Percentiles rank a stretch among this genome's conserved stretches.
Evolutionary conservation across 2,329 filamentous ascomycete species (phyloP).

Genomic region (Didymella sp.): DNA sequence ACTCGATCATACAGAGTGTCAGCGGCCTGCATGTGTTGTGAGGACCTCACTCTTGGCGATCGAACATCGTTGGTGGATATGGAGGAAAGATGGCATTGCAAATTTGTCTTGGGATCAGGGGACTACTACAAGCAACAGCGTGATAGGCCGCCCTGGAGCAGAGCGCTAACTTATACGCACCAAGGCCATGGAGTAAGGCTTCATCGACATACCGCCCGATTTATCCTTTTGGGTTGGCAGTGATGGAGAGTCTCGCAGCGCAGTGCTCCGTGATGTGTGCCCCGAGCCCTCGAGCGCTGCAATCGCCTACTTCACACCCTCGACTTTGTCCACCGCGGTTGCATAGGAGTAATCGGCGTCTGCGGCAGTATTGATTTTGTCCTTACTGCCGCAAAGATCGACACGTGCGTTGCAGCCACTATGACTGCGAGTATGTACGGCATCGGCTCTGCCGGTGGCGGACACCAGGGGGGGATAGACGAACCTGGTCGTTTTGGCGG

Average conservation of each 20-base stretch:
- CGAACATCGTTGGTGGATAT: background rate
- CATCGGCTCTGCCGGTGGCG: background rate
- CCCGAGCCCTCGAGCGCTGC: slow-evolving; percentile 43
- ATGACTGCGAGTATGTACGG: background rate
- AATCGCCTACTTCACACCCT: slow-evolving; percentile 37
- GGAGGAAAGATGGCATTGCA: background rate
- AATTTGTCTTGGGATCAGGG: background rate
- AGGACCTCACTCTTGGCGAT: background rate
- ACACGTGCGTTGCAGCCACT: background rate
- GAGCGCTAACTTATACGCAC: slow-evolving; percentile 43
- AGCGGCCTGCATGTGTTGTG: background rate
- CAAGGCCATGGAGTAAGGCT: slow-evolving; percentile 37
- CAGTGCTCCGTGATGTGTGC: slow-evolving; percentile 36
- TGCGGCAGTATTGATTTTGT: background rate
- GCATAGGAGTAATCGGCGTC: background rate
- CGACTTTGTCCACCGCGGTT: background rate
- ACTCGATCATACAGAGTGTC: background rate
- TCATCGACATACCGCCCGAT: slow-evolving; percentile 37
- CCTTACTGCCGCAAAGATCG: background rate
- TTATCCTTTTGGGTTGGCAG: slow-evolving; percentile 36
- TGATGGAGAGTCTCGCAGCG: slow-evolving; percentile 36
- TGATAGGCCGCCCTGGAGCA: too few relatives aligned
- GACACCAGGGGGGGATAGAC: background rate
- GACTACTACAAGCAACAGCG: background rate
- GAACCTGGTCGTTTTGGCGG: background rate